phyloP scores from a whole-genome alignment of 805 yeast genomes.

The Candida lessepsii region DNA sequence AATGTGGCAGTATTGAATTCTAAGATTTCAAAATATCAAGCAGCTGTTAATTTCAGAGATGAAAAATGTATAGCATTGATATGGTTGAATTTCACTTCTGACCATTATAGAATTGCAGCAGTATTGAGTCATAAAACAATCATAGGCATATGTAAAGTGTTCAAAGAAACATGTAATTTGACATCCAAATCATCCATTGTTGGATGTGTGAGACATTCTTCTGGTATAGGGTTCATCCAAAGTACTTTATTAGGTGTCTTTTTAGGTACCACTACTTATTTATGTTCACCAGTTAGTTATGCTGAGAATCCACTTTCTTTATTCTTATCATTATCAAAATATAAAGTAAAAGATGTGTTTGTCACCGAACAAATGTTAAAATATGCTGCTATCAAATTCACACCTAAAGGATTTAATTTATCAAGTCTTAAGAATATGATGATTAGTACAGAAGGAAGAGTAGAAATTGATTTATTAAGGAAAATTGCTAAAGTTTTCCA shows the following conservation, averaged over 20 bases:
- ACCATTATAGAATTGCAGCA: conserved; percentile 62
- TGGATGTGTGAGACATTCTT: conserved; percentile 82
- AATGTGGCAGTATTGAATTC: conserved; percentile 41
- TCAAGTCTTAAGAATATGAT: conserved; percentile 74
- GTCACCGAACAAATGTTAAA: conserved; percentile 81
- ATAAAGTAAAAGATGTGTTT: conserved; percentile 81
- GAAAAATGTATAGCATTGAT: conserved; percentile 53
- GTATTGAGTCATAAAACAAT: conserved; percentile 59
- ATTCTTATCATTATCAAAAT: conserved; percentile 66
- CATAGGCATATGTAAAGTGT: conserved; percentile 77
- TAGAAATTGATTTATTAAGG: conserved; percentile 58
- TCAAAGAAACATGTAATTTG: conserved; percentile 90
- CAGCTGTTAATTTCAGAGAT: conserved; percentile 36
- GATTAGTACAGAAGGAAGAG: conserved; percentile 76
- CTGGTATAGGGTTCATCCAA: conserved; percentile 86
- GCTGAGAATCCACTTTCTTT: conserved; percentile 72
- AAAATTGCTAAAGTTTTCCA: conserved; percentile 62
- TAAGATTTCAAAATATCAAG: conserved; percentile 43
- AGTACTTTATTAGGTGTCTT: conserved; percentile 82
- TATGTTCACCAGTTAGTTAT: conserved; percentile 75
- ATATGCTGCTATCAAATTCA: conserved; percentile 61
- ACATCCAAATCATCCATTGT: conserved; percentile 68
- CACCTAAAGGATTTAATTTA: conserved; percentile 62
- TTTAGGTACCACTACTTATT: conserved; percentile 80
- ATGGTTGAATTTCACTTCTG: conserved; percentile 71